phyloP scores from a whole-genome alignment of 768 basidiomycete genomes.

The Mycena alexandri region DNA sequence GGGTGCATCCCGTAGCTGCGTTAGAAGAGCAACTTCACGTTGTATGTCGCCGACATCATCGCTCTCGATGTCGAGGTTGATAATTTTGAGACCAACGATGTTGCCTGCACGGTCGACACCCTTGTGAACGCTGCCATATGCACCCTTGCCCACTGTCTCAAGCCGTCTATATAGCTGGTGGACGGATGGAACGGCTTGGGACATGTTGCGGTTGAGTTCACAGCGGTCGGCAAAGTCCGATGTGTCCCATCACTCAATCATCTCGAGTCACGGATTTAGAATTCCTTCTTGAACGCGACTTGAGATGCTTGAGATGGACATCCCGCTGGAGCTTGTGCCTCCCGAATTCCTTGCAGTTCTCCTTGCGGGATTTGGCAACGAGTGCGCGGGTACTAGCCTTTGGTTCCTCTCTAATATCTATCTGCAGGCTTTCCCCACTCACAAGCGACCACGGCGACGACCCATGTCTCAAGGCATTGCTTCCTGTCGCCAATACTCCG shows the following conservation, averaged over 20 bases:
- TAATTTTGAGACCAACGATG: slow-evolving; percentile 97
- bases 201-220: slow-evolving; percentile 9
- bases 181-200: slow-evolving; percentile 58
- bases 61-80: slow-evolving; percentile 96
- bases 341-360: slow-evolving; percentile 91
- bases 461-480: slow-evolving; percentile 87
- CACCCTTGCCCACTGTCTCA: slow-evolving; percentile 95
- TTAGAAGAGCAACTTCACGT: slow-evolving; percentile 92
- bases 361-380: slow-evolving; percentile 92
- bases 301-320: slow-evolving; percentile 35
- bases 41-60: slow-evolving; percentile 98
- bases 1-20: slow-evolving; percentile 89
- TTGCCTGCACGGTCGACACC: slow-evolving; percentile 89
- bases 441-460: slow-evolving; percentile 85
- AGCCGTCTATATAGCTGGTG: slow-evolving; percentile 88
- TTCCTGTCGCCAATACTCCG: slow-evolving; percentile 90
- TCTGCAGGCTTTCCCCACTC: slow-evolving; percentile 74
- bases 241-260: not conserved
- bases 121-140: slow-evolving; percentile 96
- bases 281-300: not conserved
- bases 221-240: too few species aligned
- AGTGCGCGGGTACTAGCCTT: slow-evolving; percentile 61
- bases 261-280: slow-evolving; percentile 25
- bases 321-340: slow-evolving; percentile 57
- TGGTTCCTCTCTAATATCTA: slow-evolving; percentile 19